Evolutionary conservation across 371 early-diverging fungal species (phyloP).

Genomic region (Dinochytrium kinnereticum): DNA sequence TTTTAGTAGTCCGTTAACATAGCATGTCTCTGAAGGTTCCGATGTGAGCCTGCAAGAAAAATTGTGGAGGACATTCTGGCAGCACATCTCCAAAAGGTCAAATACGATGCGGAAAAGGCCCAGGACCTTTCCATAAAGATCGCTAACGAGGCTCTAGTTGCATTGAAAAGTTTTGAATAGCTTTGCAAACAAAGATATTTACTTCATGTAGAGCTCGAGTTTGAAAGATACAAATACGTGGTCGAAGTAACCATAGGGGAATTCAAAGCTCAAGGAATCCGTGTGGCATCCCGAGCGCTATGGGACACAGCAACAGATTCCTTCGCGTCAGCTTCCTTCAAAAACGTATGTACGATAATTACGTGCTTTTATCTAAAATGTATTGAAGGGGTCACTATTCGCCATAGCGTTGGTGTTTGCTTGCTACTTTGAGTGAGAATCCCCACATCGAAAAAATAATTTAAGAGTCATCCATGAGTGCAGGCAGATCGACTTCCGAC

Average conservation of each 20-base stretch:
- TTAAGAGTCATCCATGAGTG: neutral
- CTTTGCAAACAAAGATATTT: neutral
- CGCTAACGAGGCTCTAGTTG: slow-evolving; percentile 54
- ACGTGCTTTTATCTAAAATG: too few relatives aligned
- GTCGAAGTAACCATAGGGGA: slow-evolving; percentile 60
- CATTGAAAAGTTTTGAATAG: slow-evolving; percentile 50
- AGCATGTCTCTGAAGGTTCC: slow-evolving; percentile 41
- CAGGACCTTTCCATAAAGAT: slow-evolving; percentile 47
- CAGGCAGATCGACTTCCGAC: neutral
- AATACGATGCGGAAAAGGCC: slow-evolving; percentile 54
- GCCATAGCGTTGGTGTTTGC: neutral
- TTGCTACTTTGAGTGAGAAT: neutral
- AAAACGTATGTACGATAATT: slow-evolving; percentile 55
- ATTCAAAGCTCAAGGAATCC: slow-evolving; percentile 63
- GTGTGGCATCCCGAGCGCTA: slow-evolving; percentile 51
- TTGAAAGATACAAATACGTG: slow-evolving; percentile 58
- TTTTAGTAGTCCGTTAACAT: neutral
- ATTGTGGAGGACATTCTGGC: slow-evolving; percentile 49
- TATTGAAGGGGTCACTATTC: neutral
- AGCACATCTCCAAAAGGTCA: slow-evolving; percentile 49
- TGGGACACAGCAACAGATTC: slow-evolving; percentile 61
- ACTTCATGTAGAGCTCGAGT: slow-evolving; percentile 50
- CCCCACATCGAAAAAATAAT: neutral
- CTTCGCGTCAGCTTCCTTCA: slow-evolving; percentile 55
- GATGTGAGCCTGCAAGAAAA: slow-evolving; percentile 42